phyloP scores from a whole-genome alignment of 1,139 yeast species.

The Candida pseudocylindracea region DNA sequence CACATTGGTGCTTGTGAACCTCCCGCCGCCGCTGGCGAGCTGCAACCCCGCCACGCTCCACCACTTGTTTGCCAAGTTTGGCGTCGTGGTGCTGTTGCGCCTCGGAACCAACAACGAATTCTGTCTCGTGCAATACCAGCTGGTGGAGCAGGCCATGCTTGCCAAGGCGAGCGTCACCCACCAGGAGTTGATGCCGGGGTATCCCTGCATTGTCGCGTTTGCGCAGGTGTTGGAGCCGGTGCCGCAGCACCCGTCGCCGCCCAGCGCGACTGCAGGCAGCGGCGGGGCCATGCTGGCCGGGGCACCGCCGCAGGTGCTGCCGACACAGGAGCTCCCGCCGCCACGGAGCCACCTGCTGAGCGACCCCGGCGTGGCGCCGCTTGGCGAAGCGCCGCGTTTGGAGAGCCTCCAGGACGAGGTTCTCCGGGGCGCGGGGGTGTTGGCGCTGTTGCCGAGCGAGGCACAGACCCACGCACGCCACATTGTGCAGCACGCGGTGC shows the following conservation, averaged over 20 bases:
- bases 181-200: slow-evolving; percentile 61
- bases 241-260: slow-evolving; percentile 1
- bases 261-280: no score
- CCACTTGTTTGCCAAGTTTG: slow-evolving; percentile 9
- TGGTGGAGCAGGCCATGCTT: slow-evolving; percentile 52
- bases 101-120: slow-evolving; percentile 15
- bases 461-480: slow-evolving; percentile 8
- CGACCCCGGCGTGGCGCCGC: background rate
- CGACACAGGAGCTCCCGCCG: background rate
- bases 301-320: background rate
- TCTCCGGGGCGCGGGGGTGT: background rate
- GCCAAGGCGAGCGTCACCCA: slow-evolving; percentile 64
- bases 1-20: slow-evolving; percentile 52
- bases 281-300: no score
- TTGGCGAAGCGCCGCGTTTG: background rate
- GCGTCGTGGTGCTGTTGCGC: slow-evolving; percentile 29
- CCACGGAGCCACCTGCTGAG: background rate
- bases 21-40: slow-evolving; percentile 20
- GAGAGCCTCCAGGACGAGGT: background rate
- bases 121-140: slow-evolving; percentile 56
- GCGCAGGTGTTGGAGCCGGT: slow-evolving; percentile 25
- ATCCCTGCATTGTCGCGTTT: slow-evolving; percentile 40
- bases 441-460: background rate
- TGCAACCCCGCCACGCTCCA: slow-evolving; percentile 15
- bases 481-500: slow-evolving; percentile 57